Base-by-base conservation (phyloP, 345 rosid species). In the Eucalyptus pumila region DNA sequence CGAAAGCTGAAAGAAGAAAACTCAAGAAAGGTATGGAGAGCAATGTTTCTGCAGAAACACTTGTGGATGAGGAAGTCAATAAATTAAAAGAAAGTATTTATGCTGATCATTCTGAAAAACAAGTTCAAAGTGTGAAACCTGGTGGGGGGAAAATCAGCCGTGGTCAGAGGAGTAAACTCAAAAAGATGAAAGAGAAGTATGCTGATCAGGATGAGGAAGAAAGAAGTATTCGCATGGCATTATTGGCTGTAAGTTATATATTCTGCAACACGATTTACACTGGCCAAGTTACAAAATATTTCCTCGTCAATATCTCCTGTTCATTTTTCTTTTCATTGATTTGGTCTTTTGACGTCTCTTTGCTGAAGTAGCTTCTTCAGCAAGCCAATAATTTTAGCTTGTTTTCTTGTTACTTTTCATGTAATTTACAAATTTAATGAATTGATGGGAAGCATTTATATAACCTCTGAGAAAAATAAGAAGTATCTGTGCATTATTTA, bases 131-230 rank as follows among this genome's bases (percentile, higher is more conserved):
- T 54, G 91, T 86, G 89, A 97, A 94, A 90, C 94, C 93, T 67
- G 94, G 92, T 40, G 93, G 91, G 88, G 97, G 94, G 87, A 98
- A 96, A 92, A 44, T 95, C 87, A 94, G 92, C 90, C 99, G 99
- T 90, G 99, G 99, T 89, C 98, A 96, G 93, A 95, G 88, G 90
- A 93, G 98, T 58, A 98, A 97, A 91, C 96, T 95, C 72, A 98
- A 97, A 95, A 98, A 97, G 94, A 98, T 97, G 94, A 97, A 98
- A 95, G 99, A 97, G 94, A 98, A 97, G 92, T 98, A 97, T 91
- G 98, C 96, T 44, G 92, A 96, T 92, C 99, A 98, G 92, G 99
- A 98, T 62, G 99, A 98, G 93, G 99, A 98, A 93, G 99, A 96
- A 92, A 94, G 97, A 91, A 88, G 91, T 87, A 95, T 95, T 86